Evolutionary conservation across 1,284 basidiomycete genomes (phyloP).

Genomic region (Austroboletus novae-zelandiae): DNA sequence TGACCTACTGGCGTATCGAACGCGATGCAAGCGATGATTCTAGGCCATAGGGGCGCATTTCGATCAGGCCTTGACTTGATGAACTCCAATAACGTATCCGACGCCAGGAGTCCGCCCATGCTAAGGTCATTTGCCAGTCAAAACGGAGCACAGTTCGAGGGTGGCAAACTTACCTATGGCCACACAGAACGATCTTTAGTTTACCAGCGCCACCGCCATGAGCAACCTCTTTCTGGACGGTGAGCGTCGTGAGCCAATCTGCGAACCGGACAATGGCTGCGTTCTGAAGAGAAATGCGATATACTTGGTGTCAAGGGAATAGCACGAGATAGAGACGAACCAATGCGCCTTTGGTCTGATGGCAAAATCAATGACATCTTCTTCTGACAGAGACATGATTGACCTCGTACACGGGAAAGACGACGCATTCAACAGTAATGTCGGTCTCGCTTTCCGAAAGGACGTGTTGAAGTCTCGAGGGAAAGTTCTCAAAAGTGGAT

Average conservation of each 20-base stretch:
- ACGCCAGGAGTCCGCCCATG: slow-evolving; percentile 88
- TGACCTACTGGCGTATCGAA: slow-evolving; percentile 86
- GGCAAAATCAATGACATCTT: slow-evolving; percentile 12
- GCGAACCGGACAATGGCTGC: slow-evolving; percentile 81
- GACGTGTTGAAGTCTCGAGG: slow-evolving; percentile 74
- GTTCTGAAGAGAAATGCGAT: slow-evolving; percentile 43
- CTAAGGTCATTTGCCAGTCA: slow-evolving; percentile 39
- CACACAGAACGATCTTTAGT: slow-evolving; percentile 83
- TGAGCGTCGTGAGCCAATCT: slow-evolving; percentile 84
- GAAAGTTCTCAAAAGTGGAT: slow-evolving; percentile 75
- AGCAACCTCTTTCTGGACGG: slow-evolving; percentile 76
- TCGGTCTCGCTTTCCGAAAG: slow-evolving; percentile 57
- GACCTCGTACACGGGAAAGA: slow-evolving; percentile 92
- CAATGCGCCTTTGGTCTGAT: slow-evolving; percentile 80
- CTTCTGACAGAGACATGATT: slow-evolving; percentile 8
- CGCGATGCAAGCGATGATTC: slow-evolving; percentile 77
- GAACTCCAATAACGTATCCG: slow-evolving; percentile 81
- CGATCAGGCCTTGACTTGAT: slow-evolving; percentile 59
- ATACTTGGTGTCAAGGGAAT: no score
- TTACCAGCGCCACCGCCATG: slow-evolving; percentile 71
- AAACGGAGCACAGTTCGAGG: neutral
- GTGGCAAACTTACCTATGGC: slow-evolving; percentile 68
- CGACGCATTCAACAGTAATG: slow-evolving; percentile 64
- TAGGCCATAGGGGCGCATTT: slow-evolving; percentile 76
- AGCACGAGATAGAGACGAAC: slow-evolving; percentile 44